Evolutionary conservation across 83 land plant genomes (phyloP).

Genomic region (Larix sibirica): DNA sequence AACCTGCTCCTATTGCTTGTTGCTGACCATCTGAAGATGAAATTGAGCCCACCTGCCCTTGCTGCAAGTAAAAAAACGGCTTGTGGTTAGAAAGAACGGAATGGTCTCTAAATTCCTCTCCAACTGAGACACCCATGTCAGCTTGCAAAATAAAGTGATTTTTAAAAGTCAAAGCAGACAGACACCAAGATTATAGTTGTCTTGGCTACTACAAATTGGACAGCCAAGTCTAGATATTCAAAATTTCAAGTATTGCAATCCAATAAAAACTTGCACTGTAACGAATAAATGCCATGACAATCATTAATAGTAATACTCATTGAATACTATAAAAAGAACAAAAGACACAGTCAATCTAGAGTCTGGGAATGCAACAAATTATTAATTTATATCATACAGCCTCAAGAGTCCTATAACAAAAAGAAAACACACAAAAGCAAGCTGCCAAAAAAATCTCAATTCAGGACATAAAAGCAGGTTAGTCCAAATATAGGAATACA

Average conservation of each 20-base stretch:
- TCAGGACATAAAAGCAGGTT: background rate
- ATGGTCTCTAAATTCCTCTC: background rate
- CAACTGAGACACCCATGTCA: background rate
- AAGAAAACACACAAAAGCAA: background rate
- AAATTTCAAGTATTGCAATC: no score
- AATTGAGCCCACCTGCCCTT: conserved; percentile 60
- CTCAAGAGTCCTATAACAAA: no score
- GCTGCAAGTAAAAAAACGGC: background rate
- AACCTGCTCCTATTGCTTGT: conserved; percentile 35
- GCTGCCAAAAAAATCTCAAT: background rate
- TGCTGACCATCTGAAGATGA: conserved; percentile 52
- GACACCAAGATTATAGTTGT: no score
- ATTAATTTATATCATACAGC: no score
- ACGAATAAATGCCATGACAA: background rate
- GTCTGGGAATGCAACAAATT: no score
- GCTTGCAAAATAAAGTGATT: background rate
- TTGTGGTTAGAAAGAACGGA: background rate
- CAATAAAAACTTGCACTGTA: no score
- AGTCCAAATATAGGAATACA: background rate
- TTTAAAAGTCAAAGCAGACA: background rate
- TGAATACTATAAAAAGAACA: background rate
- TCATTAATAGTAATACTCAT: background rate
- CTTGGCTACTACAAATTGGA: no score
- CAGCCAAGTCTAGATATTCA: no score
- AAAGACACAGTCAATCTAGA: no score